These are phyloP conservation scores for Dryas integrifolia DNA, from an alignment of 331 rosid species.

Conservation along the genomic window DNA sequence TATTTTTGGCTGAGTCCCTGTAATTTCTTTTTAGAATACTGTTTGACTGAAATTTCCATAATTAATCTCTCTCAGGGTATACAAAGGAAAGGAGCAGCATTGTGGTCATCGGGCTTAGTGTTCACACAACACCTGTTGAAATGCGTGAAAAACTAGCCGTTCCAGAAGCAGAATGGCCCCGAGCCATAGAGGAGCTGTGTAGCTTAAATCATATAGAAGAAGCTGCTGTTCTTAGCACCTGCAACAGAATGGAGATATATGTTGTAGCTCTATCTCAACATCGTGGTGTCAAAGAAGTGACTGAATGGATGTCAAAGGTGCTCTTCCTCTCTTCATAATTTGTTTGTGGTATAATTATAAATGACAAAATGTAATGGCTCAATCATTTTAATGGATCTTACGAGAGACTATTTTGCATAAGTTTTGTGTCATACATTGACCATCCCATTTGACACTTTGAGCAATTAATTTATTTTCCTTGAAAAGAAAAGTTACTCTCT, in stretches of 20 bases:
- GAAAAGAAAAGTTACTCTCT: not conserved
- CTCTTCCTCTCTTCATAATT: constrained; percentile 9
- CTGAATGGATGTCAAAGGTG: constrained; percentile 98
- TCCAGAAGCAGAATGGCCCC: constrained; percentile 99
- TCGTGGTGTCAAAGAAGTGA: constrained; percentile 97
- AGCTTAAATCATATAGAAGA: constrained; percentile 91
- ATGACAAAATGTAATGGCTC: not conserved
- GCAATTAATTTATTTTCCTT: not conserved
- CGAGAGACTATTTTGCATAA: not conserved
- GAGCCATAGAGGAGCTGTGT: constrained; percentile 91
- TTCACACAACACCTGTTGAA: constrained; percentile 93
- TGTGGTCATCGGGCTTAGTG: constrained; percentile 92
- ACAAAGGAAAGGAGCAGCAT: constrained; percentile 95
- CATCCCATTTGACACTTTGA: not conserved
- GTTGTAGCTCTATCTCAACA: constrained; percentile 93
- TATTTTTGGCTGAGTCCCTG: not conserved
- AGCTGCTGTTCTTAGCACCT: constrained; percentile 96
- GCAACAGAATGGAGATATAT: constrained; percentile 99
- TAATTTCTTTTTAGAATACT: not conserved
- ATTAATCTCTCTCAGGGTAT: constrained; percentile 56
- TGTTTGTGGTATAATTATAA: not conserved
- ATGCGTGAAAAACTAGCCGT: constrained; percentile 97
- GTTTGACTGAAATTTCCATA: not conserved
- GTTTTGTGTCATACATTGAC: not conserved
- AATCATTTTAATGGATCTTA: not conserved